Evolutionary conservation across 2,329 filamentous ascomycete genomes (phyloP), one percentile per base, ranked within the genome.

Genomic region (Beauveria rudraprayagi): DNA sequence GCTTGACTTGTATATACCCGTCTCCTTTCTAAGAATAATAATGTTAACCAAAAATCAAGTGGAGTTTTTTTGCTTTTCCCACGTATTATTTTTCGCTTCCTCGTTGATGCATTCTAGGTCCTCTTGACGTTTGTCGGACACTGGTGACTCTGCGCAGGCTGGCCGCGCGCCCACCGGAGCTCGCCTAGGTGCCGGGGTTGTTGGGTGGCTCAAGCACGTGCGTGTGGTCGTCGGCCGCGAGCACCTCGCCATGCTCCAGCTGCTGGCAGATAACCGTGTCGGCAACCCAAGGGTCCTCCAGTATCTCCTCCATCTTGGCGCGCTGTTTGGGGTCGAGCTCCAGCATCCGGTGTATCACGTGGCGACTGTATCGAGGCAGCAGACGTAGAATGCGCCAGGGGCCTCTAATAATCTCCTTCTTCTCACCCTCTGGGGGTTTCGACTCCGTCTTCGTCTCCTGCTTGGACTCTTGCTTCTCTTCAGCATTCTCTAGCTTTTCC

Each of bases 311-410:
- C 78, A 99, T 88, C 3, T 84, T 90, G 3, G 92, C 93, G 61
- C 94, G 85, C 66, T 89, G 88, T 70, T 85, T 88, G 0, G 92
- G 91, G 68, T 96, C 86, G 56, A 97, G 81, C 69, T 94, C 91
- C 41, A 99, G 83, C 94, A 99, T 99, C 61, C 90, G 83, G 50
- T 91, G 88, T 60, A 99, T 89, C 64, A 99, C 92, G 70, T 93
- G 88, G 56, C 94, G 82, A 65, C 89, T 95, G 75, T 97, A 94
- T 63, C 93, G 83, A 1, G 94, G 94, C 10, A 99, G 79, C 41
- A 97, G 79, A 47, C 94, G 85, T 34, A 99, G 78, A 48, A 99
- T 83, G 52, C 94, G 84, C 89, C 93, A 96, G 2, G 94, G 94
- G 0, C 94, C 94, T 69, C 92, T 91, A 67, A 99, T 95, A 0